phyloP scores from a whole-genome alignment of 2,329 filamentous ascomycete species.

The Fusarium pseudoanthophilum region DNA sequence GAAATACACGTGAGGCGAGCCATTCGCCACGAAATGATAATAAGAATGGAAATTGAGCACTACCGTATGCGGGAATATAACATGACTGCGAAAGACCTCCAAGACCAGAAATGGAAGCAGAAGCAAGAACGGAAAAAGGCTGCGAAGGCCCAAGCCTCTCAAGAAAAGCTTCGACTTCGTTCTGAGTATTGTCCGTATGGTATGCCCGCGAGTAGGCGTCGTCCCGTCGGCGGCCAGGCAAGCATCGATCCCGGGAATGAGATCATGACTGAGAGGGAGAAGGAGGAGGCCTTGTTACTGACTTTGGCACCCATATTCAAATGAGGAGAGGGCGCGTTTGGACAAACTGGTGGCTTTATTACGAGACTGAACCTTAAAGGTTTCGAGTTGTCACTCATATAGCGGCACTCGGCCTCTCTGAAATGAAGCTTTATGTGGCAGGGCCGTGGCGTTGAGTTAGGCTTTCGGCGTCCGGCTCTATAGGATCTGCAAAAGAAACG shows the following conservation, averaged over 20 bases:
- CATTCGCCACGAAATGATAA: no score
- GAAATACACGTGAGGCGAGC: no score
- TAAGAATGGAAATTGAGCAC: no score
- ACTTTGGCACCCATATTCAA: no score
- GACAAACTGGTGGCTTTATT: neutral
- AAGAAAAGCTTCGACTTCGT: neutral
- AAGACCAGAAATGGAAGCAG: neutral
- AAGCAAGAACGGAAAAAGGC: neutral
- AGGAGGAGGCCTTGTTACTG: no score
- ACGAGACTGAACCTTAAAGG: neutral
- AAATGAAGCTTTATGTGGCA: neutral
- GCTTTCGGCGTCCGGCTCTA: neutral
- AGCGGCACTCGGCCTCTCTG: neutral
- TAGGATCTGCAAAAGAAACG: fast-evolving
- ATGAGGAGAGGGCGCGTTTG: neutral
- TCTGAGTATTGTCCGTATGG: no score
- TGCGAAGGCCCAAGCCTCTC: neutral
- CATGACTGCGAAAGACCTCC: fast-evolving
- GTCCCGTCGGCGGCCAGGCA: no score
- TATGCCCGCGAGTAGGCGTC: fast-evolving
- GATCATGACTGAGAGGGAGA: fast-evolving
- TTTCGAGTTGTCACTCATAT: neutral
- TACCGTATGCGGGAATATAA: neutral
- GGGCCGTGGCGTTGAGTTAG: neutral
- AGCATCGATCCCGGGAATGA: no score